These are phyloP conservation scores for Pseudoturritis turrita DNA, from an alignment of 345 rosid species.

Conservation along the genomic window DNA sequence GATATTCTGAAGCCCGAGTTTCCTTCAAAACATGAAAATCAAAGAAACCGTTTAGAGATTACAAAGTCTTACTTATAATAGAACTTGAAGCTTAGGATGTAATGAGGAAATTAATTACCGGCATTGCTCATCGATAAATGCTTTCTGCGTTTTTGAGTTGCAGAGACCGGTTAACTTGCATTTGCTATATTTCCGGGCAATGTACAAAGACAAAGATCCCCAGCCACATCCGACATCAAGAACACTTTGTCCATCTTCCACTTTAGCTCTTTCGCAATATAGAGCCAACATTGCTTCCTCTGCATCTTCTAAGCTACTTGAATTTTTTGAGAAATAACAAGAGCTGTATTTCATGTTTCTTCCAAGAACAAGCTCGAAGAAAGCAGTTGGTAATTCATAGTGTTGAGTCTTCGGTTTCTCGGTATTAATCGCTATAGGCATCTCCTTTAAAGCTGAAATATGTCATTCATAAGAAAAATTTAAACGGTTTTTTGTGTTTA, in stretches of 20 bases:
- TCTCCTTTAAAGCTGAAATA: conserved; percentile 53
- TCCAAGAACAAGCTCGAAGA: conserved; percentile 82
- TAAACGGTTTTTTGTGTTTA: neutral
- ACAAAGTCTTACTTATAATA: neutral
- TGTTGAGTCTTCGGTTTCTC: conserved; percentile 69
- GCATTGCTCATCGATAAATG: conserved; percentile 55
- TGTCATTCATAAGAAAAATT: neutral
- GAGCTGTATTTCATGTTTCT: conserved; percentile 75
- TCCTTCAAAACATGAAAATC: conserved; percentile 36
- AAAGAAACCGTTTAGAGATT: neutral
- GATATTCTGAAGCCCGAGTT: conserved; percentile 53
- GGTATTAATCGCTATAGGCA: conserved; percentile 74
- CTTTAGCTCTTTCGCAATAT: conserved; percentile 60
- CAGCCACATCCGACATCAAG: conserved; percentile 93
- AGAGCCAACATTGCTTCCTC: conserved; percentile 73
- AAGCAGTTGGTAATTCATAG: conserved; percentile 81
- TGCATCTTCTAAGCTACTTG: conserved; percentile 67
- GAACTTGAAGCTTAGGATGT: neutral
- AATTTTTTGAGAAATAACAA: conserved; percentile 60
- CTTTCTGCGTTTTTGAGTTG: conserved; percentile 78
- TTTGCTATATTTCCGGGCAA: conserved; percentile 57
- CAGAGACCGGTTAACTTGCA: conserved; percentile 82
- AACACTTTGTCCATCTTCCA: conserved; percentile 69
- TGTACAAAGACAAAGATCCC: conserved; percentile 78
- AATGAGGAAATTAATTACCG: conserved; percentile 34